A percentile compares a stretch with the other conserved stretches of the same genome.
Conservation (phyloP, 176 grass and related monocot genomes). For the Bromus sterilis region DNA sequence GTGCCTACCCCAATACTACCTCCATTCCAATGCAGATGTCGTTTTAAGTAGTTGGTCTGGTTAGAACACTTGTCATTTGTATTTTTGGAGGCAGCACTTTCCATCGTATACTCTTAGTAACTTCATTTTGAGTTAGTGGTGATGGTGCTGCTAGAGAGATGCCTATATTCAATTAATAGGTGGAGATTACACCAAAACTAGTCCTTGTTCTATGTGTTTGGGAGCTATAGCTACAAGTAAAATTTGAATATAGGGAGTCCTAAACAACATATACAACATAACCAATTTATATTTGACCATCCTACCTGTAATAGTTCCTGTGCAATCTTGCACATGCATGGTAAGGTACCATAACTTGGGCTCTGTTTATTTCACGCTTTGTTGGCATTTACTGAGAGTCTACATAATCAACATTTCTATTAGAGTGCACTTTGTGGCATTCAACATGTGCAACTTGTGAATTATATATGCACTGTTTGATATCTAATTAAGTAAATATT, state of each 20-base stretch:
- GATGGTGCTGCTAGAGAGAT: not conserved
- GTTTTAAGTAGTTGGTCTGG: not conserved
- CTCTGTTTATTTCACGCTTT: not conserved
- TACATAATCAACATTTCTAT: not conserved
- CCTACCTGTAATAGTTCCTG: not conserved
- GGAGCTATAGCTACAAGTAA: not conserved
- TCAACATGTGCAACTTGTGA: not conserved
- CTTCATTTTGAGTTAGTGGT: not conserved
- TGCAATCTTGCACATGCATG: not conserved
- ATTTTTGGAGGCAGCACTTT: not conserved
- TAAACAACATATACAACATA: not conserved
- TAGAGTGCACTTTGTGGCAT: slow-evolving; percentile 4
- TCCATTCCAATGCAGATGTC: not conserved
- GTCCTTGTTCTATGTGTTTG: not conserved
- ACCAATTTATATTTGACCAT: not conserved
- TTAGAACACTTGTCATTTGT: not conserved
- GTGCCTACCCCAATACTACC: not conserved
- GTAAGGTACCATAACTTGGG: not conserved
- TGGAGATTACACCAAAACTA: not conserved
- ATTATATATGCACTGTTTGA: not conserved
- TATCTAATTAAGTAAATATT: not conserved
- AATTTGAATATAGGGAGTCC: not conserved
- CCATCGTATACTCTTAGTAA: not conserved
- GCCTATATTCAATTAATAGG: not conserved
- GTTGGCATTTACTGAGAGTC: not conserved